Evolutionary conservation across 208 protist genomes (phyloP), one percentile per base, ranked within the genome.

Genomic region (Leishmania braziliensis): DNA sequence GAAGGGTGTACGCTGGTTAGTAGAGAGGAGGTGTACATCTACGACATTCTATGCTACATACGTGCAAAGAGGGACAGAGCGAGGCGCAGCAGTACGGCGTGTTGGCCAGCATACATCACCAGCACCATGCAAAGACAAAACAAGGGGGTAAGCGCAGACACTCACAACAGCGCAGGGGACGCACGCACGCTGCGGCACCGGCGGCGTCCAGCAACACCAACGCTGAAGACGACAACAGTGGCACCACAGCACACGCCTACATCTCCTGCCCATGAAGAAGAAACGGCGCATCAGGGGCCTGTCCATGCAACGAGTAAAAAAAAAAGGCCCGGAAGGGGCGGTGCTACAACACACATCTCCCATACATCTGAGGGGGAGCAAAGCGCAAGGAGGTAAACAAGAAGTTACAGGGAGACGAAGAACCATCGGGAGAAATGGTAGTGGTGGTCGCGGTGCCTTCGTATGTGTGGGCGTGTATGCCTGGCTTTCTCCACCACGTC

Each of bases 321-420:
- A 20, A 5, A 68, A 12, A 68, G 65, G 33, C 5, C 1, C 36
- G 50, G n/a, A 36, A 23, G 8, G 36, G 23, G 26, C 20, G 29
- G 60, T 65, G 36, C 0, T 3, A 54, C 48, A 33, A 14, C 14
- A 88, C 14, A 88, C 36, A 9, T 53, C 39, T 74, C 33, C 68
- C 33, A 9, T 33, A 82, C 23, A 60, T 78, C 66, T 75, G 78
- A 66, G 74, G 26, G 69, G 69, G 69, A 2, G 20, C 69, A 53
- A 48, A 3, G 5, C 46, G 46, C 43, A 80, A 75, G 68, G 48
- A 77, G 53, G 74, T 29, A 76, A 56, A 76, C 53, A 36, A 65
- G 53, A 71, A 46, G 70, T 6, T 18, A 26, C 43, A 50, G 56
- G 66, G 18, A 36, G 20, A 65, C 0, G 14, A 33, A 46, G 63